These are phyloP conservation scores for Phaffomyces opuntiae DNA, from an alignment of 805 yeast species.

Conservation along the genomic window DNA sequence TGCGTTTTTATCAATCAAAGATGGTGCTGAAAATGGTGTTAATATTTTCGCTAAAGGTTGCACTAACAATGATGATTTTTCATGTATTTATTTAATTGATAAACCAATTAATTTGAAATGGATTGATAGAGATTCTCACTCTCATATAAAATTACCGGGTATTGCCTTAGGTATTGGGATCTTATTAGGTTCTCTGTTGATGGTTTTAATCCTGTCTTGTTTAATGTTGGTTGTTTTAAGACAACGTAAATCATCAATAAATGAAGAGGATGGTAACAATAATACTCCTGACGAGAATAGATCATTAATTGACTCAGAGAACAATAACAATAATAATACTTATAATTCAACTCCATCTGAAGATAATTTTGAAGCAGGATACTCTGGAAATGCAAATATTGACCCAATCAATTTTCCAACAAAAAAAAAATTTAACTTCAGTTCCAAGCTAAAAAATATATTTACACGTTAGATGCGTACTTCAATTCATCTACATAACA, in stretches of 20 bases:
- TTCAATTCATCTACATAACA: too few species aligned
- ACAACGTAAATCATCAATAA: constrained; percentile 8
- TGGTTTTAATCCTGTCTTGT: constrained; percentile 28
- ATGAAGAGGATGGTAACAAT: not conserved
- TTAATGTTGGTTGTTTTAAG: constrained; percentile 30
- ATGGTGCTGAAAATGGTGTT: constrained; percentile 52
- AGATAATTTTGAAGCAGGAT: constrained; percentile 18
- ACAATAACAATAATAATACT: not conserved
- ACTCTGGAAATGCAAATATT: constrained; percentile 16
- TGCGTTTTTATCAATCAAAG: constrained; percentile 30
- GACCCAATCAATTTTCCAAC: constrained; percentile 13
- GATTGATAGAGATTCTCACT: constrained; percentile 42
- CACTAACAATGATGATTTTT: constrained; percentile 23
- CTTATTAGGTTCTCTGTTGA: constrained; percentile 47
- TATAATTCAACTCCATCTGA: not conserved
- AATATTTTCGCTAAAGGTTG: constrained; percentile 57
- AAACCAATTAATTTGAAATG: constrained; percentile 60
- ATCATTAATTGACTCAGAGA: not conserved
- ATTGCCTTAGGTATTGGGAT: constrained; percentile 65
- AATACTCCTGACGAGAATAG: constrained; percentile 1
- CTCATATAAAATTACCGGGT: constrained; percentile 58
- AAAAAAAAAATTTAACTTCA: not conserved
- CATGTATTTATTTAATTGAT: constrained; percentile 61
- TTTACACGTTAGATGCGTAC: not conserved
- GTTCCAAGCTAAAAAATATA: not conserved